Evolutionary conservation across 2,329 filamentous ascomycete species (phyloP).

Genomic region (Aspergillus brunneoviolaceus): DNA sequence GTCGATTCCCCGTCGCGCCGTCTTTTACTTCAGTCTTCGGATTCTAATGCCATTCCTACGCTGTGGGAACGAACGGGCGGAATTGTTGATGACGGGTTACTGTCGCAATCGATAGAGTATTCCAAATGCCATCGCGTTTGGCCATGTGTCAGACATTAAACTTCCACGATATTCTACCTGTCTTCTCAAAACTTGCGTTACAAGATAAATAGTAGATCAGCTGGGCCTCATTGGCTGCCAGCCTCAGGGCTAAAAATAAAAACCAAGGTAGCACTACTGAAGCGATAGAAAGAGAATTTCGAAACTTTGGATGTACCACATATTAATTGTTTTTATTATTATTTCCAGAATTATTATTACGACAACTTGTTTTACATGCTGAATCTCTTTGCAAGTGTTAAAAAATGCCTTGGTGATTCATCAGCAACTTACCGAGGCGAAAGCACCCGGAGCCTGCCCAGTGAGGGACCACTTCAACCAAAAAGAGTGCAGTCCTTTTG

Average conservation of each 20-base stretch:
- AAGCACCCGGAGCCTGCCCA: background rate
- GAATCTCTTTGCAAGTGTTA: background rate
- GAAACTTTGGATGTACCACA: background rate
- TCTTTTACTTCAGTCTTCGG: slow-evolving; percentile 2
- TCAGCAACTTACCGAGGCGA: background rate
- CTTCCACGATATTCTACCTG: slow-evolving; percentile 21
- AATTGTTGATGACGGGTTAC: background rate
- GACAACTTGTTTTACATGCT: background rate
- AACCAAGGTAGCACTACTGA: slow-evolving; percentile 2
- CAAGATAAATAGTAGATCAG: slow-evolving; percentile 24
- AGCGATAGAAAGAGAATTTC: background rate
- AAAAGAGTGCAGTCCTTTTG: background rate
- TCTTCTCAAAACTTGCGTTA: slow-evolving; percentile 22
- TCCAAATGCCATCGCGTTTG: slow-evolving; percentile 12
- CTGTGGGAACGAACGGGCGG: background rate
- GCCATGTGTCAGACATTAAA: slow-evolving; percentile 5
- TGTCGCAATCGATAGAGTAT: background rate
- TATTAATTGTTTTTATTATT: background rate
- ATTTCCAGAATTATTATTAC: background rate
- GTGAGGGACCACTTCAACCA: background rate
- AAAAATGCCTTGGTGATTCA: background rate
- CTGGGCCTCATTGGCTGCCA: slow-evolving; percentile 17
- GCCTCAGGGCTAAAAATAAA: slow-evolving; percentile 23
- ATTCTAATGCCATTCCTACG: background rate
- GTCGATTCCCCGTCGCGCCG: background rate